Percentiles rank a stretch among this genome's conserved stretches.
These are phyloP conservation scores for Leptographium galeiforme DNA, from an alignment of 2,329 filamentous ascomycete species.

Conservation along the genomic window DNA sequence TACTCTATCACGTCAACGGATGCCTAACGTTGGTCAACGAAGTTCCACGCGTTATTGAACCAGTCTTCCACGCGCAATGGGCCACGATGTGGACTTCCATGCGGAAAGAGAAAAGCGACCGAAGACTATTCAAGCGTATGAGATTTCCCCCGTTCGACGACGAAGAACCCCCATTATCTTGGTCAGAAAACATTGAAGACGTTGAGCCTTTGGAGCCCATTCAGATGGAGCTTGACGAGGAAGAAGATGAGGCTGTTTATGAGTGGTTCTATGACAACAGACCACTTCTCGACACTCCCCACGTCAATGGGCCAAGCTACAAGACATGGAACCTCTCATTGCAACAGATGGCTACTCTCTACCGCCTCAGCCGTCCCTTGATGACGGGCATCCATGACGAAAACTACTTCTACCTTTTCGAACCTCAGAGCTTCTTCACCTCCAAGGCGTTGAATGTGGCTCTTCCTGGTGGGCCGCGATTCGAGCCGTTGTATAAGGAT, in stretches of 20 bases:
- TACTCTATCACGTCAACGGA: slow-evolving; percentile 95
- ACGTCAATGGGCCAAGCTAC: slow-evolving; percentile 95
- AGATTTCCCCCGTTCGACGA: slow-evolving; percentile 97
- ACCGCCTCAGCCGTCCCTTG: slow-evolving; percentile 80
- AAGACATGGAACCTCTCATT: slow-evolving; percentile 88
- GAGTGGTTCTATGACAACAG: slow-evolving; percentile 98
- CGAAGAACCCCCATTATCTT: slow-evolving; percentile 91
- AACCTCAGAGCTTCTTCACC: slow-evolving; percentile 85
- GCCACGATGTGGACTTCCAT: slow-evolving; percentile 99
- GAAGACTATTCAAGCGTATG: slow-evolving; percentile 96
- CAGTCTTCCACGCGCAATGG: slow-evolving; percentile 97
- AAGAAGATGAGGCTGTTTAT: slow-evolving; percentile 78
- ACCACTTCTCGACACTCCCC: slow-evolving; percentile 76
- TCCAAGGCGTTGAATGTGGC: slow-evolving; percentile 96
- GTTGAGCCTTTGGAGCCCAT: slow-evolving; percentile 96
- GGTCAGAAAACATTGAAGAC: slow-evolving; percentile 98
- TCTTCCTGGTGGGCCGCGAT: slow-evolving; percentile 90
- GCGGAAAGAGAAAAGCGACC: slow-evolving; percentile 93
- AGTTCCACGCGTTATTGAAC: slow-evolving; percentile 89
- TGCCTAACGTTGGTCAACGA: slow-evolving; percentile 96
- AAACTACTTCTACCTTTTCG: slow-evolving; percentile 98
- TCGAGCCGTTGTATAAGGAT: slow-evolving; percentile 96
- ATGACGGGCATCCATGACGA: slow-evolving; percentile 86
- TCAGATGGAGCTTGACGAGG: slow-evolving; percentile 94
- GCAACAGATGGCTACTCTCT: slow-evolving; percentile 91